Base-by-base conservation (phyloP, 306 rosid species). In the Cucurbita moschata region DNA sequence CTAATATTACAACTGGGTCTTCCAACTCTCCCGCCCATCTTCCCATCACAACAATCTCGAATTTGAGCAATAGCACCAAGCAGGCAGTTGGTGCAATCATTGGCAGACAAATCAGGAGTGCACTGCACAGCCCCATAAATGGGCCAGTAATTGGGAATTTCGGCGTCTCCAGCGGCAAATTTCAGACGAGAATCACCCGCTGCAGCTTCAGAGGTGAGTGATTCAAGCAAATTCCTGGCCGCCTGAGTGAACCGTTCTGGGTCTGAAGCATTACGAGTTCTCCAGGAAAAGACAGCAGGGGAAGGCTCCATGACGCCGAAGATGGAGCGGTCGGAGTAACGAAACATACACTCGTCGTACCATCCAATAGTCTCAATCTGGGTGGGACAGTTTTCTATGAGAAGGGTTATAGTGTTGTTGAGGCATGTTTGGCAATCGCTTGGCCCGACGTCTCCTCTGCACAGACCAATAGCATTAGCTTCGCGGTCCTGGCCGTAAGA, bases 401-500 rank as follows among this genome's bases (percentile, higher is more conserved):
- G 56, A 51, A 15, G 56, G 3, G 56, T 14, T 51, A 6, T 51
- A 1, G 56, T 15, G 9, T 51, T 16, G 56, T 15, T 15, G 56
- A 51, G 56, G 56, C 56, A 51, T 0, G 6, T 51, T 15, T 1
- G 4, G 56, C 56, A 51, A 16, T 18, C 1, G 56, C 2, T 19
- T 1, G 56, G 56, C 3, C 1, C 1, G 1, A 51, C 8, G 56
- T 51, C 56, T 15, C 56, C 56, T 51, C 56, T 51, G 56, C 56
- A 51, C 5, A 51, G 7, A 6, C 56, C 56, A 16, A 51, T 51
- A 14, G 56, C 56, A 51, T 51, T 5, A 14, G 56, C 56, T 51
- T 16, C 14, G 56, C 16, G 18, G 18, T 16, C 56, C 15, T 51
- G 19, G 56, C 88, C 87, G 4, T 64, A 10, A 8, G 87, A 83